Evolutionary conservation across 106 monocot species (phyloP).

Genomic region (Dactylorhiza incarnata): DNA sequence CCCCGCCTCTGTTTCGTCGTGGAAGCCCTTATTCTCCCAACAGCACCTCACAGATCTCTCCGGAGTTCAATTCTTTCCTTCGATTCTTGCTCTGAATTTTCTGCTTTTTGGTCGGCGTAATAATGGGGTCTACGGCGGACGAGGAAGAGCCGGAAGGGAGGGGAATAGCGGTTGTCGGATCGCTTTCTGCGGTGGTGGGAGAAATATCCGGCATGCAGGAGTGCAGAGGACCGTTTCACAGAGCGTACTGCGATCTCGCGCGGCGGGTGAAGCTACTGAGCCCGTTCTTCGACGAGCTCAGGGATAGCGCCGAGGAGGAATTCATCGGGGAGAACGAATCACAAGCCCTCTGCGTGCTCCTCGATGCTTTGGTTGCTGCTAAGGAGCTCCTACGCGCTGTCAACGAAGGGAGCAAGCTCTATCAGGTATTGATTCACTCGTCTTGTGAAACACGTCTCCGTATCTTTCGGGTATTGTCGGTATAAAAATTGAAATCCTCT

Average conservation of each 20-base stretch:
- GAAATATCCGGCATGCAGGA: constrained; percentile 64
- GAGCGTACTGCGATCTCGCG: constrained; percentile 46
- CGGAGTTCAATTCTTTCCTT: neutral
- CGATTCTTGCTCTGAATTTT: neutral
- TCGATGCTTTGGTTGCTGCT: constrained; percentile 30
- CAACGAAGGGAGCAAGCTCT: constrained; percentile 67
- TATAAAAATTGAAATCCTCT: neutral
- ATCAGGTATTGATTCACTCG: constrained; percentile 43
- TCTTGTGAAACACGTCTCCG: neutral
- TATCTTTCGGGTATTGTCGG: neutral
- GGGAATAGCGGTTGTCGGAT: constrained; percentile 12
- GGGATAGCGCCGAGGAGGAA: constrained; percentile 19
- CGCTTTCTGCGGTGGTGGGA: constrained; percentile 26
- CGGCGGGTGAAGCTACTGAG: constrained; percentile 68
- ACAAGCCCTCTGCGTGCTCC: constrained; percentile 18
- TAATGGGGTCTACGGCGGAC: neutral
- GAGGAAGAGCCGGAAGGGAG: constrained; percentile 6
- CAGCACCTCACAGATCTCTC: neutral
- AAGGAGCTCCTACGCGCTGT: constrained; percentile 49
- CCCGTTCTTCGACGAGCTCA: constrained; percentile 76
- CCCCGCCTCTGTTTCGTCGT: neutral
- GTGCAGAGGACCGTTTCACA: constrained; percentile 56
- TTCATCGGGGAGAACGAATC: constrained; percentile 15
- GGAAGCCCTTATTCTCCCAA: neutral
- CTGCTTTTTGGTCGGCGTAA: neutral